These are phyloP conservation scores for Dalechampia spathulata DNA, from an alignment of 441 rosid species.

Conservation along the genomic window DNA sequence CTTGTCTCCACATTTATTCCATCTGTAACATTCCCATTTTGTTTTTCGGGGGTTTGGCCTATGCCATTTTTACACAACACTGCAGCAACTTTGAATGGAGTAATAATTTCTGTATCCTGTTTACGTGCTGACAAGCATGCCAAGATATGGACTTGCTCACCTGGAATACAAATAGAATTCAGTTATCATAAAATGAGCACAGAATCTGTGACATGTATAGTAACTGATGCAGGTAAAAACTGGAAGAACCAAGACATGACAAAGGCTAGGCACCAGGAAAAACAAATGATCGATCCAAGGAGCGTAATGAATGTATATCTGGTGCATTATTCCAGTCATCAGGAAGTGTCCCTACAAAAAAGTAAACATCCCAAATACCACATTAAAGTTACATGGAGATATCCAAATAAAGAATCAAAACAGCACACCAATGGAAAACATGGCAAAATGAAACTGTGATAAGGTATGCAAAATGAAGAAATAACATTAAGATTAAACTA, in stretches of 20 bases:
- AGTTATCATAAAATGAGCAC: slow-evolving; percentile 15
- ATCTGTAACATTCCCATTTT: slow-evolving; percentile 40
- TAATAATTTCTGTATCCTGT: slow-evolving; percentile 75
- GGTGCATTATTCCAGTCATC: slow-evolving; percentile 57
- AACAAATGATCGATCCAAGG: slow-evolving; percentile 78
- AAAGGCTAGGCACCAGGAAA: slow-evolving; percentile 62
- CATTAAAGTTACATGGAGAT: not conserved
- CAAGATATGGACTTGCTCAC: slow-evolving; percentile 80
- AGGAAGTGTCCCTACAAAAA: slow-evolving; percentile 56
- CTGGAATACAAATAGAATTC: slow-evolving; percentile 33
- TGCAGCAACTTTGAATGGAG: slow-evolving; percentile 98
- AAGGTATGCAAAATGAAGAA: not conserved
- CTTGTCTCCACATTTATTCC: slow-evolving; percentile 28
- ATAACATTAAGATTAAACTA: not conserved
- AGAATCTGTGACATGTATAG: not conserved
- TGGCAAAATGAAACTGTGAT: not conserved
- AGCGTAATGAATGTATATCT: slow-evolving; percentile 50
- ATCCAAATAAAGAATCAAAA: not conserved
- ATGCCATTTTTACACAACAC: slow-evolving; percentile 75
- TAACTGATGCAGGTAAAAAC: slow-evolving; percentile 10
- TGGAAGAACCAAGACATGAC: slow-evolving; percentile 15
- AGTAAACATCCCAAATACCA: not conserved
- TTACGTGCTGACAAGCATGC: slow-evolving; percentile 82
- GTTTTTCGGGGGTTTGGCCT: slow-evolving; percentile 41
- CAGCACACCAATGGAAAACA: not conserved